These are phyloP conservation scores for Aureobasidium lini DNA, from an alignment of 2,329 filamentous ascomycete genomes.

Conservation along the genomic window DNA sequence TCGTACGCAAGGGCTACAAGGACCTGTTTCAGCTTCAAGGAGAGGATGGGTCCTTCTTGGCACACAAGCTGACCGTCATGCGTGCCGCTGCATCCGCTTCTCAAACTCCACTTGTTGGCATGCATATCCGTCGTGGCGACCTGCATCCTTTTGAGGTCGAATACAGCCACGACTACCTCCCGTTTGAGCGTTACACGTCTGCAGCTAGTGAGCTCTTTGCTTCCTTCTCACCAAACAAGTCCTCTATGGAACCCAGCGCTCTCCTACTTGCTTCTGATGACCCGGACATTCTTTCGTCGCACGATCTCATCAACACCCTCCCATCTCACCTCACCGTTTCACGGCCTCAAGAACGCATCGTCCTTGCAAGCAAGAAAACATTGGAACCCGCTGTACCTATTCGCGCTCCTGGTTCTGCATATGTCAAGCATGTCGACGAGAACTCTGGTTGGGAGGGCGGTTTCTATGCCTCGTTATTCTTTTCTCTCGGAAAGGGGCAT, in stretches of 20 bases:
- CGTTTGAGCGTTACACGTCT: conserved; percentile 59
- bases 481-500: conserved; percentile 54
- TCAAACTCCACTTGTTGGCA: conserved; percentile 54
- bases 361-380: conserved; percentile 59
- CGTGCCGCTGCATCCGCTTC: conserved; percentile 38
- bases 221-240: conserved; percentile 2
- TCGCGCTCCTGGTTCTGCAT: conserved; percentile 40
- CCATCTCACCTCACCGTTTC: conserved; percentile 23
- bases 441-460: conserved; percentile 82
- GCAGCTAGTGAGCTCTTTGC: conserved; percentile 40
- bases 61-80: conserved; percentile 51
- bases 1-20: conserved; percentile 64
- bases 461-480: conserved; percentile 76
- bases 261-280: conserved; percentile 74
- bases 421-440: conserved; percentile 64
- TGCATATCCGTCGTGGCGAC: conserved; percentile 77
- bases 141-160: conserved; percentile 72
- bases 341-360: conserved; percentile 68
- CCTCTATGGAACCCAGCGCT: conserved; percentile 19
- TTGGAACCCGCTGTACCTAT: conserved; percentile 27
- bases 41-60: conserved; percentile 60
- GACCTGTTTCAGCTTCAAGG: conserved; percentile 62
- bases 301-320: conserved; percentile 49
- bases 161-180: conserved; percentile 70
- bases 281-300: conserved; percentile 61